These are phyloP conservation scores for Orychophragmus violaceus DNA, from an alignment of 345 rosid species.

Conservation along the genomic window DNA sequence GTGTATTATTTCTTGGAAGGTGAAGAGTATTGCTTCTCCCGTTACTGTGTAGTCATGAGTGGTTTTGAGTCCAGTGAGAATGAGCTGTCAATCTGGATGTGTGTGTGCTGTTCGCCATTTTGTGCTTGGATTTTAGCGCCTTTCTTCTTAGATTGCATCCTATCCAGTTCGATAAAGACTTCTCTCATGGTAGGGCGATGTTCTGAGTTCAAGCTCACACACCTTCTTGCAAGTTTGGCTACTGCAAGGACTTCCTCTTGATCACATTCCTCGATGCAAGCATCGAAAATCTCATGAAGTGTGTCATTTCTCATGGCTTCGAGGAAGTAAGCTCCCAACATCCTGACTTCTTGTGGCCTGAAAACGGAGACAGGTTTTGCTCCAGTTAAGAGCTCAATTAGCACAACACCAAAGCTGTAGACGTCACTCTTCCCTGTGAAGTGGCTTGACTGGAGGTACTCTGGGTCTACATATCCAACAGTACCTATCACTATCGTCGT, in stretches of 20 bases:
- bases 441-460: conserved; percentile 29
- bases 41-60: conserved; percentile 14
- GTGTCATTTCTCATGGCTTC: conserved; percentile 20
- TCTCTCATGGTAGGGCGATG: conserved; percentile 44
- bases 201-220: conserved; percentile 31
- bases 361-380: conserved; percentile 28
- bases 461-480: conserved; percentile 26
- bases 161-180: conserved; percentile 22
- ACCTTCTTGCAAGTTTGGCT: conserved; percentile 34
- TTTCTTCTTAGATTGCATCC: conserved; percentile 3
- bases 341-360: conserved; percentile 19
- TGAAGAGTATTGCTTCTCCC: not conserved
- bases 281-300: conserved; percentile 33
- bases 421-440: conserved; percentile 28
- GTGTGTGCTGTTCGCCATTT: conserved; percentile 1
- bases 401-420: conserved; percentile 33
- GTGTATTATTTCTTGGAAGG: not conserved
- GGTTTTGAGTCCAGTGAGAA: conserved; percentile 12
- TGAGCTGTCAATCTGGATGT: conserved; percentile 2
- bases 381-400: conserved; percentile 39
- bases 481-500: conserved; percentile 33
- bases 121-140: conserved; percentile 1
- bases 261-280: conserved; percentile 3
- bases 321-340: conserved; percentile 31
- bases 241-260: conserved; percentile 26